Conservation (phyloP, 148 eudicot species). For the Selenicereus undatus region DNA sequence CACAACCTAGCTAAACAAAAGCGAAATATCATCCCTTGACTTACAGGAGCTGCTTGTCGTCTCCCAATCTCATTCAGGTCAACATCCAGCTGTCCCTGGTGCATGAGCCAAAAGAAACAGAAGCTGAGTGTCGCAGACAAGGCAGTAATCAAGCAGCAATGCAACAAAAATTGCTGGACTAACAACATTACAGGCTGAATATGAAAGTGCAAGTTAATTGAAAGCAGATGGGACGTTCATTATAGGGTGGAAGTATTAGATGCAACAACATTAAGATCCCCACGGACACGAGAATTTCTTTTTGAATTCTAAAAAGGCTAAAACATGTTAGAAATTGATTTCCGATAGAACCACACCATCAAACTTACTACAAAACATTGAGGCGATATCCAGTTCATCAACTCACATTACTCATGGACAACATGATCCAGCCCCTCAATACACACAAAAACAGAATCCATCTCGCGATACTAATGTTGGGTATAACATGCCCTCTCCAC, state of each 20-base stretch:
- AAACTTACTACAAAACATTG: neutral
- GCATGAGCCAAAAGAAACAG: neutral
- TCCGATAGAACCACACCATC: no score
- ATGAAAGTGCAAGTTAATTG: neutral
- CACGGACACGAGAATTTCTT: neutral
- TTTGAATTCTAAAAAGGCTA: neutral
- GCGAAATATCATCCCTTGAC: constrained; percentile 24
- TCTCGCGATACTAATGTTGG: neutral
- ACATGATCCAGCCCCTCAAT: neutral
- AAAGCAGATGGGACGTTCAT: neutral
- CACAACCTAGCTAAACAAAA: constrained; percentile 13
- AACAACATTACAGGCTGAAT: neutral
- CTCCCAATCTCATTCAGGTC: constrained; percentile 75
- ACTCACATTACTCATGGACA: neutral
- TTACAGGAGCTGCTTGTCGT: constrained; percentile 76
- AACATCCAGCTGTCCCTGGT: constrained; percentile 85
- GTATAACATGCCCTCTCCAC: no score
- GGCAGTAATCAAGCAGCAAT: no score
- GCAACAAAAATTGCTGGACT: constrained; percentile 13
- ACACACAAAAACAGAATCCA: neutral
- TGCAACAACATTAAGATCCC: neutral
- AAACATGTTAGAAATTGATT: neutral
- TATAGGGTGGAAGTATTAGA: neutral
- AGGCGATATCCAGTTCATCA: neutral
- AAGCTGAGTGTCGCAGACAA: neutral